Evolutionary conservation across 768 basidiomycete genomes (phyloP), one percentile per base, ranked within the genome.

Genomic region (Crassisporium funariophilum): DNA sequence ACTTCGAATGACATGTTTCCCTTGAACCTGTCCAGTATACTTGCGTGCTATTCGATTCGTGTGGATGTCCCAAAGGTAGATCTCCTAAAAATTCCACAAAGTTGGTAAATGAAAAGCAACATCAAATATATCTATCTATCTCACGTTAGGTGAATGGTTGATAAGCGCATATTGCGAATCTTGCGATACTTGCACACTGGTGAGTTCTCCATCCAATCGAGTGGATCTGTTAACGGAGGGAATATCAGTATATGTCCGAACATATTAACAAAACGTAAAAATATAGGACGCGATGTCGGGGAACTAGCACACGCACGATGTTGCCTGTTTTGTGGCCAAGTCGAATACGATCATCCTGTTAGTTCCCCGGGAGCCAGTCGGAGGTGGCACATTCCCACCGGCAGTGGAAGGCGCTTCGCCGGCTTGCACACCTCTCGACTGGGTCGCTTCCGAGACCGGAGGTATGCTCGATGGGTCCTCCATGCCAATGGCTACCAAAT

Each of bases 81-180:
- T 81, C 66, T 97, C 95, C 95, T 98, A 54, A 17, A 27, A 35
- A 41, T 39, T 24, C 43, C 46, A 47, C 37, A 37, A 43, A 52
- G 34, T 19, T 36, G 42, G 54, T 46, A 50, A 56, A 21, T 58
- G 40, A 40, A 35, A 40, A 41, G 34, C 21, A 47, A 40, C 39
- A 35, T 47, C 47, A 48, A 54, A 46, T 44, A 31, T 35, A 41
- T 35, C 17, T 36, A 31, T 41, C 35, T 47, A 47, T 66, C 84
- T 78, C 64, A 91, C 92, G 68, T 93, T 86, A 5, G 91, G 91
- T 29, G 89, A 79, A 60, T 89, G 88, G 61, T 87, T 95, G 51
- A 98, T 79, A 43, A 98, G 73, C 2, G 91, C 91, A 59, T 82
- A 91, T 52, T 82, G 85, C 23, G 92, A 95, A 68, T 98, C 87